Evolutionary conservation across 371 early-diverging fungal species (phyloP).

Genomic region (Rhizomucor pusillus): DNA sequence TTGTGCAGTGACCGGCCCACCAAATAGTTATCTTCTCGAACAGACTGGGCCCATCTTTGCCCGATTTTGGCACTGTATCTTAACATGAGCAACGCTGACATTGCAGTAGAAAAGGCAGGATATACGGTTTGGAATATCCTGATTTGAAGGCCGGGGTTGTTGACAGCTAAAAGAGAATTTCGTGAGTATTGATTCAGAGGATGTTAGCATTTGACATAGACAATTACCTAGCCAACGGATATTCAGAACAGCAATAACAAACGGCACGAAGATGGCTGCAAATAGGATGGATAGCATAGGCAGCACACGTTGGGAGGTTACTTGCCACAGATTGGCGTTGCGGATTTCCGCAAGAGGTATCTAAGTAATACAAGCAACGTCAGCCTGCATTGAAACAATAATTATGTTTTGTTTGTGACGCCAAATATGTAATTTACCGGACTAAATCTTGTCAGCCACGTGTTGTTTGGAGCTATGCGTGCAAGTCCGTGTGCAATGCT

Average conservation of each 20-base stretch:
- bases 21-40: constrained; percentile 65
- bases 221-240: constrained; percentile 11
- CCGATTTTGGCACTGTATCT: constrained; percentile 31
- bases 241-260: constrained; percentile 5
- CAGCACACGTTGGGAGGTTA: constrained; percentile 7
- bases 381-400: no score
- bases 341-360: background rate
- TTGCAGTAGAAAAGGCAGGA: constrained; percentile 30
- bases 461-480: constrained; percentile 9
- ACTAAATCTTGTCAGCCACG: constrained; percentile 7
- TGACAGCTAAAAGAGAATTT: constrained; percentile 6
- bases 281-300: constrained; percentile 7
- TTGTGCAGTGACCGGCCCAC: constrained; percentile 67
- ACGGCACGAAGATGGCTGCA: constrained; percentile 5
- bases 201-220: no score
- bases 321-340: constrained; percentile 4
- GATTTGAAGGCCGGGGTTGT: constrained; percentile 17
- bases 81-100: constrained; percentile 22
- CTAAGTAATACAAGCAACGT: background rate
- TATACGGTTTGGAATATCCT: constrained; percentile 34
- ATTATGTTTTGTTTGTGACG: background rate
- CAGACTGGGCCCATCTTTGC: constrained; percentile 42
- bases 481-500: constrained; percentile 14
- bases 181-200: background rate
- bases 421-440: constrained; percentile 7